phyloP scores from a whole-genome alignment of 495 filamentous ascomycete species.

The Xylaria cubensis region DNA sequence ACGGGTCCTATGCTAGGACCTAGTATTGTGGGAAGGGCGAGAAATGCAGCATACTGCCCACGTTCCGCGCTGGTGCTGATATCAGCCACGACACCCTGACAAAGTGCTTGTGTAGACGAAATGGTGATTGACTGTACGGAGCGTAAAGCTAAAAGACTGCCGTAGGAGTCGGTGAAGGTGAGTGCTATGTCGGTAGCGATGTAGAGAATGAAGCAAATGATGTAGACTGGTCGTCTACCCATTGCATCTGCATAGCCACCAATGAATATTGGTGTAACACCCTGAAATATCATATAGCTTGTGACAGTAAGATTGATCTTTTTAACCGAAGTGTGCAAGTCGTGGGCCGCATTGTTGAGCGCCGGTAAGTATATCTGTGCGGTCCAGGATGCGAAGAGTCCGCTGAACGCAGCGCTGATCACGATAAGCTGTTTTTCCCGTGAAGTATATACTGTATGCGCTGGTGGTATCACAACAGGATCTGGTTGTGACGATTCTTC shows the following conservation, averaged over 20 bases:
- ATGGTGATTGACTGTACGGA: conserved; percentile 63
- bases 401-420: conserved; percentile 62
- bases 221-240: conserved; percentile 63
- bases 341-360: conserved; percentile 58
- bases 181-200: conserved; percentile 63
- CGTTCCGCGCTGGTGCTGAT: conserved; percentile 59
- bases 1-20: conserved; percentile 65
- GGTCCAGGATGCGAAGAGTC: conserved; percentile 73
- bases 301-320: conserved; percentile 70
- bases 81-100: conserved; percentile 63
- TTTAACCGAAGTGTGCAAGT: conserved; percentile 57
- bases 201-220: conserved; percentile 62
- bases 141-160: conserved; percentile 58
- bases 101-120: conserved; percentile 58
- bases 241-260: conserved; percentile 61
- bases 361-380: conserved; percentile 76
- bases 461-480: conserved; percentile 26
- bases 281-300: conserved; percentile 66
- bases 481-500: neutral
- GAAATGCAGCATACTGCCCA: conserved; percentile 54
- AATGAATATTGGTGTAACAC: conserved; percentile 62
- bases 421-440: conserved; percentile 67
- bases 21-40: conserved; percentile 45
- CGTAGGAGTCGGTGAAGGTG: conserved; percentile 56
- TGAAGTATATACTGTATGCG: conserved; percentile 61